These are phyloP conservation scores for Allium sativum DNA, from an alignment of 106 monocot genomes.

Conservation along the genomic window DNA sequence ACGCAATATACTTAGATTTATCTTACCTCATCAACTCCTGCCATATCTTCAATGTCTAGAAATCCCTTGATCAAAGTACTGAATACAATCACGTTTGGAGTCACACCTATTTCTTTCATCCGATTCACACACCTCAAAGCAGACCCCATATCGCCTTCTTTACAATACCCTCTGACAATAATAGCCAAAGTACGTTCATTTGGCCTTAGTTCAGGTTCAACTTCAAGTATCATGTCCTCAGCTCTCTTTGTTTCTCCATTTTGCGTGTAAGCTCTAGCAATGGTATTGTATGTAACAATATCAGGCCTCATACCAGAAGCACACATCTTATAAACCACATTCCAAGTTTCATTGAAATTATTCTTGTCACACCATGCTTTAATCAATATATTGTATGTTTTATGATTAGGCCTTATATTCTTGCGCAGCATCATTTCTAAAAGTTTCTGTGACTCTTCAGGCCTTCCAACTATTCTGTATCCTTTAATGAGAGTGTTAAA, in stretches of 20 bases:
- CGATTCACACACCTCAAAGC: conserved; percentile 58
- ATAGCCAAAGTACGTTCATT: conserved; percentile 80
- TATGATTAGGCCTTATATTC: conserved; percentile 42
- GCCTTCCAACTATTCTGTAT: conserved; percentile 53
- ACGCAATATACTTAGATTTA: not conserved
- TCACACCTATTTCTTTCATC: conserved; percentile 55
- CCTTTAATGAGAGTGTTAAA: conserved; percentile 95
- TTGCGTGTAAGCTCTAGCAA: conserved; percentile 65
- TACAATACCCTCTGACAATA: conserved; percentile 70
- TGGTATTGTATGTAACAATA: conserved; percentile 83
- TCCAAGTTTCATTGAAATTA: conserved; percentile 73
- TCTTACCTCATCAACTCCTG: conserved; percentile 60
- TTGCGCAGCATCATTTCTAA: conserved; percentile 54
- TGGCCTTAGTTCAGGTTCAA: conserved; percentile 44
- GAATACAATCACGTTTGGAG: conserved; percentile 65
- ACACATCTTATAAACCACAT: conserved; percentile 49
- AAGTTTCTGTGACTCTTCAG: conserved; percentile 59
- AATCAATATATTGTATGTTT: conserved; percentile 79
- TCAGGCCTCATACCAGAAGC: conserved; percentile 54
- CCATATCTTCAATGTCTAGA: conserved; percentile 52
- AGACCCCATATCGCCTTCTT: conserved; percentile 63
- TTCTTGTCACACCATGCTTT: conserved; percentile 78
- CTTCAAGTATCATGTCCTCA: conserved; percentile 64
- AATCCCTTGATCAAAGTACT: conserved; percentile 86
- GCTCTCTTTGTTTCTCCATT: conserved; percentile 70